Evolutionary conservation across 768 basidiomycete genomes (phyloP), one percentile per base, ranked within the genome.

Genomic region (Paxillus rubicundulus): DNA sequence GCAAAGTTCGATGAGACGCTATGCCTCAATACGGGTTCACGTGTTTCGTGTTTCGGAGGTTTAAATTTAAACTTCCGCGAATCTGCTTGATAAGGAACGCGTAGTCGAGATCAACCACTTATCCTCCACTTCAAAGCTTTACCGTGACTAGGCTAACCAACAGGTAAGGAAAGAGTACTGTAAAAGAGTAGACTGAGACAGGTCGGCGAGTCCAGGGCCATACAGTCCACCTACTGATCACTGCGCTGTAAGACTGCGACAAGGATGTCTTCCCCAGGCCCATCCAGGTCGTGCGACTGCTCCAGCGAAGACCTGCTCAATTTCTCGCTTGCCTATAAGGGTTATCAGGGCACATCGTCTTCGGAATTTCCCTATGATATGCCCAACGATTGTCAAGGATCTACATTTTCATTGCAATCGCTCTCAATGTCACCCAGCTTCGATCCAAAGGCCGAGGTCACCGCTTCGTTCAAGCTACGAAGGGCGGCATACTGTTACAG

Each of bases 341-440:
- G 41, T 45, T 54, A 59, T 18, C 53, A 37, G 27, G 45, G 39
- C 10, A 48, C 56, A 8, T 38, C 55, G 10, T 40, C 39, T 10
- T 37, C 10, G 7, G 52, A 46, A 9, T 38, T 47, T 17, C 7
- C 34, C 51, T 5, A 36, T 20, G 30, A 8, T 49, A 43, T 38
- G 36, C 18, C 10, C 7, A 21, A 4, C 12, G 24, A 47, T n/a
- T 7, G 9, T 9, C 37, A 18, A 17, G 37, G 37, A 38, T 10
- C 42, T 14, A 9, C 42, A n/a, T 24, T 28, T 13, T 42, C 41
- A 13, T 21, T 44, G 42, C 16, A 44, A 9, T 37, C 41, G 21
- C 27, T 28, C 50, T 45, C 55, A 14, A 43, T 47, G 18, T 43
- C 33, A 50, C 59, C 57, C 36, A 61, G 59, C 10, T 62, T 61